A percentile compares a stretch with the other conserved stretches of the same genome.
Conservation (phyloP, 129 eudicot genomes). For the Oenanthe sinensis region DNA sequence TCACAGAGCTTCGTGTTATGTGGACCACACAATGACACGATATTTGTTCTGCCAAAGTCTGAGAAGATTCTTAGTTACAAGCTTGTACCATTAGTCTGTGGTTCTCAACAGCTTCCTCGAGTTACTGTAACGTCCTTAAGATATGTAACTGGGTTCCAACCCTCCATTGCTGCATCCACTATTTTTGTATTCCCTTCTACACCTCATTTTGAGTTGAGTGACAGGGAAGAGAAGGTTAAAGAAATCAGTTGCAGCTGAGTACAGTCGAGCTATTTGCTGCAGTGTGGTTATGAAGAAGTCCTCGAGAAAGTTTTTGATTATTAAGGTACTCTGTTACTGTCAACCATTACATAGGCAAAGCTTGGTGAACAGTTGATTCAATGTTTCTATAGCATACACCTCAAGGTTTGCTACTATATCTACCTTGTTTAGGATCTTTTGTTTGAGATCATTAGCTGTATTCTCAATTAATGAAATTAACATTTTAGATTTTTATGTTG, state of each 20-base stretch:
- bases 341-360: background rate
- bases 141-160: conserved; percentile 70
- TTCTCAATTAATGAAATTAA: background rate
- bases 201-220: conserved; percentile 45
- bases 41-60: conserved; percentile 66
- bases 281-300: background rate
- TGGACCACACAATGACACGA: conserved; percentile 71
- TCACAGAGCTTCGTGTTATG: conserved; percentile 81
- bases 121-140: conserved; percentile 61
- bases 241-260: conserved; percentile 29
- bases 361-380: background rate
- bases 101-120: conserved; percentile 75
- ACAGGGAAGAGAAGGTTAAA: conserved; percentile 16
- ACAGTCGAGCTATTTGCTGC: conserved; percentile 17
- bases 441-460: background rate
- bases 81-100: conserved; percentile 71
- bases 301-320: background rate
- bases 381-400: background rate
- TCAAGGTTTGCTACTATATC: background rate
- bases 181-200: conserved; percentile 77
- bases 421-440: background rate
- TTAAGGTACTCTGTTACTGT: background rate
- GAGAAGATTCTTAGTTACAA: conserved; percentile 55
- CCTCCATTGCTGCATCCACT: conserved; percentile 62
- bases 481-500: background rate